Base-by-base conservation (phyloP, 331 rosid genomes). In the Phaseolus coccineus region DNA sequence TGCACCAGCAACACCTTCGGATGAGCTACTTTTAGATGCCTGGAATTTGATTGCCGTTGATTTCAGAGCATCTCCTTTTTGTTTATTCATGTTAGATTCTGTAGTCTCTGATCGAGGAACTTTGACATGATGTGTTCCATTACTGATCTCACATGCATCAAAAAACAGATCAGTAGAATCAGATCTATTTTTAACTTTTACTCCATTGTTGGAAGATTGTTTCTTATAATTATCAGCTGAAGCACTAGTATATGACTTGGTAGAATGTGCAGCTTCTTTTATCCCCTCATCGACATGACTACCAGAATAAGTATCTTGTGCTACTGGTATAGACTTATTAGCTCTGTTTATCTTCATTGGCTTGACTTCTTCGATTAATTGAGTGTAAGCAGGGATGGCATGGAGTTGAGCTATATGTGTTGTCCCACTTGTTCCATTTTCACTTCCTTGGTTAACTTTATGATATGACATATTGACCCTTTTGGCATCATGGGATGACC, bases 381-480 rank as follows among this genome's bases (percentile, higher is more conserved):
- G 64, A 0, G 97, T 87, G 78, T 88, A 90, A 35, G 88, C 96
- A 62, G 91, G 94, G 80, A 87, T 87, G 64, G 84, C 87, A 56
- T 74, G 87, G 64, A 91, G 84, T 59, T 89, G 84, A 69, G 94
- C 90, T 40, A 93, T 81, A 66, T 83, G 89, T 11, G 88, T 87
- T 14, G 86, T 84, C 48, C 86, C 91, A 24, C 79, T 76, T 5
- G 87, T 40, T 63, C 90, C 85, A 73, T 73, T 80, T 62, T 83
- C 87, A 77, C 74, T 87, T 83, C 94, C 94, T 67, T 53, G 89
- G 86, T 84, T 90, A 77, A 85, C 76, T 84, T 87, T 90, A 84
- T 89, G 80, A 83, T 86, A 91, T n/a, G 97, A 87, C 89, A 89
- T 81, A 71, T 72, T 92, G 81, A 88, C 76, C 84, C 72, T 91